phyloP scores from a whole-genome alignment of 2,329 filamentous ascomycete genomes.

The Epichloe sp. region DNA sequence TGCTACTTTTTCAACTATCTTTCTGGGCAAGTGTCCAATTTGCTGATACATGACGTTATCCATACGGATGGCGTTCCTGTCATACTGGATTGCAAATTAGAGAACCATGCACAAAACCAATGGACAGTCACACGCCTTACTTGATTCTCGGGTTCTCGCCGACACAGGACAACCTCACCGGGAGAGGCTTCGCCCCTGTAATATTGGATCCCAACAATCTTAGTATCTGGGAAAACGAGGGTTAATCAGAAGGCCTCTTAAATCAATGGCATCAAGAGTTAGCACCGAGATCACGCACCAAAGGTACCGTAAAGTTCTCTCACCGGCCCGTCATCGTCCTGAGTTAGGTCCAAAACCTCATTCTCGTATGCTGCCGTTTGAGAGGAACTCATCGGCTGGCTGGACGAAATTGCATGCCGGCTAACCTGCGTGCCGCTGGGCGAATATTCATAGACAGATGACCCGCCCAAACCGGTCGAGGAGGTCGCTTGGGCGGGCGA shows the following conservation, averaged over 20 bases:
- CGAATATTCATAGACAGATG: slow-evolving; percentile 6
- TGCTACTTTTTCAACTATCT: slow-evolving; percentile 56
- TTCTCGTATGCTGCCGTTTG: slow-evolving; percentile 16
- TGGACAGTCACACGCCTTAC: slow-evolving; percentile 14
- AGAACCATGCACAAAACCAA: not conserved
- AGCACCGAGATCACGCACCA: slow-evolving; percentile 16
- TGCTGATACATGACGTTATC: slow-evolving; percentile 63
- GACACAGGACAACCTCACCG: slow-evolving; percentile 50
- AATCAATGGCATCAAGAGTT: not conserved
- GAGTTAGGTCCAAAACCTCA: slow-evolving; percentile 30
- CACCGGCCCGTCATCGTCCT: slow-evolving; percentile 26
- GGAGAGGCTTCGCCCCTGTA: slow-evolving; percentile 49
- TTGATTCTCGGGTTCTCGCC: slow-evolving; percentile 52
- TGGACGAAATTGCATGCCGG: slow-evolving; percentile 1
- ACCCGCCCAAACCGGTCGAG: slow-evolving; percentile 10
- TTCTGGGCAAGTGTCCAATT: slow-evolving; percentile 65
- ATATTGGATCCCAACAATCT: slow-evolving; percentile 41
- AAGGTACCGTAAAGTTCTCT: slow-evolving; percentile 35
- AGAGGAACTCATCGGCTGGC: slow-evolving; percentile 4
- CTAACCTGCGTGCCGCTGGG: slow-evolving; percentile 5
- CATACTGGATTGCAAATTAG: slow-evolving; percentile 32
- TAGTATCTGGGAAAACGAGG: slow-evolving; percentile 22
- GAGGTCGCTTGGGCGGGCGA: slow-evolving; percentile 8
- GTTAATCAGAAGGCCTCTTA: not conserved
- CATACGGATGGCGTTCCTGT: slow-evolving; percentile 64